Evolutionary conservation across 805 yeast species (phyloP), one percentile per base, ranked within the genome.

Genomic region (Jamesozyma rosinii): DNA sequence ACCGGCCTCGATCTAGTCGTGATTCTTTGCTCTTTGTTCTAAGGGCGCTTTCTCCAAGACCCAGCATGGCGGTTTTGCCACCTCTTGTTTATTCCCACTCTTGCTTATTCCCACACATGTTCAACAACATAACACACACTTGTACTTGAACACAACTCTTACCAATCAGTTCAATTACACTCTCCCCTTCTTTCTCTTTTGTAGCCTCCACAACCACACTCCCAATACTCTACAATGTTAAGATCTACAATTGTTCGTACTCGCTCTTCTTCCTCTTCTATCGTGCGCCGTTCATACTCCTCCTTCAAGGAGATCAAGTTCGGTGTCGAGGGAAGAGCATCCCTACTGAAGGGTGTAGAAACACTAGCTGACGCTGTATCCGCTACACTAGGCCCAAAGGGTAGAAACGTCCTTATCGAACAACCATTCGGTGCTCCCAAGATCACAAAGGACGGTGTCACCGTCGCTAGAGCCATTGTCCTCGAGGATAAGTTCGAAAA

Each of bases 371-470:
- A 86, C 61, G 97, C 98, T 19, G 98, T 90, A 40, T 81, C 95
- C 31, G 95, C 94, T 42, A 92, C 98, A 32, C 73, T 90, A 49
- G 98, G 98, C 42, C 98, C 98, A 58, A 89, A 89, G 67, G 98
- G 98, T 61, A 82, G 98, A 69, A 90, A 88, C 59, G 98, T 88
- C 32, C 75, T 90, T 55, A 89, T 92, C 63, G 97, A 90, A 71
- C 98, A 92, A 71, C 83, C 86, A 50, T 92, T 86, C 54, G 97
- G 96, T 53, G 77, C 95, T 42, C 98, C 98, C 57, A 90, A 90
- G 74, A 90, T 90, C 75, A 90, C 98, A 68, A 90, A 90, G 72
- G 98, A 90, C 66, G 98, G 98, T 77, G 97, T 88, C 41, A 87
- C 97, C 38, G 97, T 90, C 47, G 98, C 98, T 49, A 78, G 75